These are phyloP conservation scores for Arctostaphylos glauca DNA, from an alignment of 148 eudicot genomes.

Conservation along the genomic window DNA sequence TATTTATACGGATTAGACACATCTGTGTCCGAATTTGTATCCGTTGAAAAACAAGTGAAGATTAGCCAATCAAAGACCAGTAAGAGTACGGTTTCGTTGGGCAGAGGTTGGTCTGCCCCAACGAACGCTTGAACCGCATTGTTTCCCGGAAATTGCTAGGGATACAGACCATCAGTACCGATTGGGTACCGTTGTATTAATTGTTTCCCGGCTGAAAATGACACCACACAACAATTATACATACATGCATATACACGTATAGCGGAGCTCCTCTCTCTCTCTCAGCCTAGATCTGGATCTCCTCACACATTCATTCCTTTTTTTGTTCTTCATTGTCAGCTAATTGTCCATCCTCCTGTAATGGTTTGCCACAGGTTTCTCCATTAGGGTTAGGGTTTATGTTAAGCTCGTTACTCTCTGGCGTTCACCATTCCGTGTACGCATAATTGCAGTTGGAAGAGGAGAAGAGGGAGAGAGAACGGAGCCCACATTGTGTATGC, in stretches of 20 bases:
- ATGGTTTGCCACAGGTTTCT: neutral
- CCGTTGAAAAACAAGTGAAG: neutral
- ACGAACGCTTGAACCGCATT: conserved; percentile 38
- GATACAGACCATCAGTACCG: too few species aligned
- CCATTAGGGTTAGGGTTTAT: conserved; percentile 24
- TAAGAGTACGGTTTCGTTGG: neutral
- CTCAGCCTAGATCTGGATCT: conserved; percentile 33
- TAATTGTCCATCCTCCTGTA: neutral
- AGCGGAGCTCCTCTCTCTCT: neutral
- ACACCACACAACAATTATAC: neutral
- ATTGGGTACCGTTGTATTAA: too few species aligned
- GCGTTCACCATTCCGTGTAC: neutral
- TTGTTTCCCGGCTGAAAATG: conserved; percentile 37
- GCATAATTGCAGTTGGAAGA: conserved; percentile 10
- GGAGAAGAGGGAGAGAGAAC: neutral
- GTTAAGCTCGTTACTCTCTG: neutral
- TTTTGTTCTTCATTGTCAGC: neutral
- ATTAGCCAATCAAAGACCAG: neutral
- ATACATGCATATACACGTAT: neutral
- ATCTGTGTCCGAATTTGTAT: too few species aligned
- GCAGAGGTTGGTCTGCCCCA: neutral
- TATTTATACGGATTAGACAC: too few species aligned
- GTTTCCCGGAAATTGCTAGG: too few species aligned
- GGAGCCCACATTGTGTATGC: neutral
- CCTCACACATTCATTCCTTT: neutral